Evolutionary conservation across 2,329 filamentous ascomycete genomes (phyloP).

Genomic region (Didymella segeticola): DNA sequence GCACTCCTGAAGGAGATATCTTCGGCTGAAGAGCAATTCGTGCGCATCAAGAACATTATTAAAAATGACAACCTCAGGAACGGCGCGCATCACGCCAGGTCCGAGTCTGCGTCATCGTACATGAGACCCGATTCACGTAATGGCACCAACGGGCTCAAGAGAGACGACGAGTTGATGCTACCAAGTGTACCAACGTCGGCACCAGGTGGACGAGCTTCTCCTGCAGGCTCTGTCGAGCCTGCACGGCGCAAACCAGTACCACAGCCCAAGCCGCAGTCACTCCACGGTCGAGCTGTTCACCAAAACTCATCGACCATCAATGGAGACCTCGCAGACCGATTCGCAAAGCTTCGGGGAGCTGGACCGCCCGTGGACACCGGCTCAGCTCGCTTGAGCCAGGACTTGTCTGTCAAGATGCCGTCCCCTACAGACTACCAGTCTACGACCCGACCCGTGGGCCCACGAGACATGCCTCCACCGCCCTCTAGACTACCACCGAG

Average conservation of each 20-base stretch:
- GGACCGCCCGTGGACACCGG: slow-evolving; percentile 31
- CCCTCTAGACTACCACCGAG: slow-evolving; percentile 44
- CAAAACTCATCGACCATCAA: slow-evolving; percentile 37
- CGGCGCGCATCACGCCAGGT: slow-evolving; percentile 55
- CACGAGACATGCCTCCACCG: slow-evolving; percentile 61
- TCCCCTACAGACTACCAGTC: slow-evolving; percentile 49
- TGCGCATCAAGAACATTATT: slow-evolving; percentile 59
- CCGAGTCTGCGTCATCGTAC: slow-evolving; percentile 22
- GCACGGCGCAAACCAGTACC: slow-evolving; percentile 50
- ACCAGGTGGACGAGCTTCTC: slow-evolving; percentile 28
- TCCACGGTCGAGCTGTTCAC: slow-evolving; percentile 67
- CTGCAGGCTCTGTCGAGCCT: slow-evolving; percentile 30
- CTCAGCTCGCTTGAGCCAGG: slow-evolving; percentile 30
- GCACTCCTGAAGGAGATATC: slow-evolving; percentile 38
- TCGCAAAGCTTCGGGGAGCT: slow-evolving; percentile 44
- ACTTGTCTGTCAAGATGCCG: slow-evolving; percentile 51
- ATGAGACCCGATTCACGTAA: slow-evolving; percentile 27
- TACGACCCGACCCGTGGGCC: slow-evolving; percentile 51
- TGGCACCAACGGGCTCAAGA: slow-evolving; percentile 14
- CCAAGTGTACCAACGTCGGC: slow-evolving; percentile 37
- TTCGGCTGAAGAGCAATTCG: slow-evolving; percentile 52
- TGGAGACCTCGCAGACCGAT: slow-evolving; percentile 47
- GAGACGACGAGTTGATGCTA: slow-evolving; percentile 46
- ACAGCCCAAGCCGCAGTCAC: slow-evolving; percentile 71
- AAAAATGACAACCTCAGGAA: slow-evolving; percentile 61